Conservation (phyloP, 257 asterid genomes). For the Paulownia fortunei region DNA sequence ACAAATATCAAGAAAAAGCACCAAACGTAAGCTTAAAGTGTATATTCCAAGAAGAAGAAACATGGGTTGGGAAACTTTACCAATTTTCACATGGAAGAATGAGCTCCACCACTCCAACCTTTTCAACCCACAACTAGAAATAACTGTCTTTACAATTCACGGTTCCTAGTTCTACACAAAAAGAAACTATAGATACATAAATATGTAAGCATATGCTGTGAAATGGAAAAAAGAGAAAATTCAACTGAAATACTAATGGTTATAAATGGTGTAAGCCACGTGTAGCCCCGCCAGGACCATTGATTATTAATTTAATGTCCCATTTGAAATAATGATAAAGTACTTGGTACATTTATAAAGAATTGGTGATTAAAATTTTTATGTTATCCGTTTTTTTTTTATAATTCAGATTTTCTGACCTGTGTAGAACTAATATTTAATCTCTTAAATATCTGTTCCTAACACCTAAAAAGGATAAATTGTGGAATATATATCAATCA, state of each 20-base stretch:
- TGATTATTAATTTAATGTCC: no score
- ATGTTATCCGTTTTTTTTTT: no score
- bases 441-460: no score
- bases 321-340: no score
- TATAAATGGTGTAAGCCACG: slow-evolving; percentile 51
- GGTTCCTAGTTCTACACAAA: slow-evolving; percentile 20
- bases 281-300: no score
- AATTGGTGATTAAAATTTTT: no score
- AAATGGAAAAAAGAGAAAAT: slow-evolving; percentile 22
- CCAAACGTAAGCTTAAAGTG: slow-evolving; percentile 39
- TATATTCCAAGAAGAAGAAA: slow-evolving; percentile 23
- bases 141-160: slow-evolving; percentile 37
- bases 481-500: no score
- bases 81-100: slow-evolving; percentile 40
- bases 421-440: no score
- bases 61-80: slow-evolving; percentile 47
- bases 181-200: slow-evolving; percentile 17
- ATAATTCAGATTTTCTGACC: no score
- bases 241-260: slow-evolving; percentile 33
- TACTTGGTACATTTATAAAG: no score
- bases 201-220: slow-evolving; percentile 2
- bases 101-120: slow-evolving; percentile 25
- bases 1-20: slow-evolving; percentile 7
- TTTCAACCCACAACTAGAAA: slow-evolving; percentile 35
- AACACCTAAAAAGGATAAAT: no score